Evolutionary conservation across 1,139 yeast species (phyloP).

Genomic region (Sugiyamaella sp.): DNA sequence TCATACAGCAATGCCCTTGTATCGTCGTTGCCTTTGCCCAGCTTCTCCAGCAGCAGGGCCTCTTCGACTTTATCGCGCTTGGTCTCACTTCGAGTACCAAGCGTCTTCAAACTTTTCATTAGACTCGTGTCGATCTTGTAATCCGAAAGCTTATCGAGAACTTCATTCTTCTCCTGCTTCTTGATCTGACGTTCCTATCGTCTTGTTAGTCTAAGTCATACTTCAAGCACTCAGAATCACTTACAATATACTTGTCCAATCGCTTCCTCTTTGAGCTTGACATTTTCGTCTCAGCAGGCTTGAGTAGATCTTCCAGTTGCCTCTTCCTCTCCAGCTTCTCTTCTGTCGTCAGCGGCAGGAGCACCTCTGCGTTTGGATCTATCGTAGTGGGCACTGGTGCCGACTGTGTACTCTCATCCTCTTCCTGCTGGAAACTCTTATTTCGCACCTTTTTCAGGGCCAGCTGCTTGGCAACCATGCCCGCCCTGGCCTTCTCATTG

Average conservation of each 20-base stretch:
- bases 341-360: conserved; percentile 52
- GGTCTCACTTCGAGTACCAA: conserved; percentile 80
- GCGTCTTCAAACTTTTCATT: conserved; percentile 68
- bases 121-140: conserved; percentile 63
- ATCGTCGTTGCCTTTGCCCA: conserved; percentile 69
- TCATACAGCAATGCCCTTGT: conserved; percentile 70
- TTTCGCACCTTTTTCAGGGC: conserved; percentile 69
- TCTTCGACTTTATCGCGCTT: conserved; percentile 70
- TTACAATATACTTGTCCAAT: conserved; percentile 49
- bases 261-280: conserved; percentile 74
- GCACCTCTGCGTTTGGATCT: conserved; percentile 65
- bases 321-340: conserved; percentile 70
- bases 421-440: conserved; percentile 52
- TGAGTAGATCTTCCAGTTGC: conserved; percentile 60
- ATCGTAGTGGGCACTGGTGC: conserved; percentile 24
- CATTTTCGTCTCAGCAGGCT: conserved; percentile 65
- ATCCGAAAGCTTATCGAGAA: conserved; percentile 75
- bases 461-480: conserved; percentile 80
- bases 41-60: conserved; percentile 72
- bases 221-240: conserved; percentile 21
- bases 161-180: conserved; percentile 81
- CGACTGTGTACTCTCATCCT: conserved; percentile 36
- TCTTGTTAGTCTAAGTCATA: conserved; percentile 20
- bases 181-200: conserved; percentile 81
- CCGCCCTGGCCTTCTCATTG: conserved; percentile 84